phyloP scores from a whole-genome alignment of 371 early-diverging fungal species.

The Mortierella sp. region DNA sequence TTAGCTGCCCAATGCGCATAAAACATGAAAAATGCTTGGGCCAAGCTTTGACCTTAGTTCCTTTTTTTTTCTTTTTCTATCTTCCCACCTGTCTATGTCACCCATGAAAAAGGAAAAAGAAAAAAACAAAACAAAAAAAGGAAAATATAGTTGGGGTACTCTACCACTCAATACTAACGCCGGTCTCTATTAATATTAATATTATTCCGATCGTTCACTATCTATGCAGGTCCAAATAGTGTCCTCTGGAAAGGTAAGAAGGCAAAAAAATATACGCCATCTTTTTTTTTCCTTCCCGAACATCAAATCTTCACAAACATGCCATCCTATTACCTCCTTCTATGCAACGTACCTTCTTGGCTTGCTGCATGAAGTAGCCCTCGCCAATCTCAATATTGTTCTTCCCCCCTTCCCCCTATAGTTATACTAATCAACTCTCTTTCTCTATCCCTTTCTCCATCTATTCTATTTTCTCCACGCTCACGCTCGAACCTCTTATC shows the following conservation, averaged over 20 bases:
- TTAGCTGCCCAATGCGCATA: slow-evolving; percentile 1
- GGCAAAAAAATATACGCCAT: neutral
- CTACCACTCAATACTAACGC: neutral
- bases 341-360: neutral
- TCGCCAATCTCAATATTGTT: neutral
- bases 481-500: neutral
- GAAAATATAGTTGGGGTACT: neutral
- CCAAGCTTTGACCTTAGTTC: neutral
- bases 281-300: neutral
- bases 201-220: neutral
- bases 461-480: neutral
- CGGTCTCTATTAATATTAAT: slow-evolving; percentile 2
- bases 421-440: neutral
- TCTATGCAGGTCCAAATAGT: slow-evolving; percentile 18
- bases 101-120: neutral
- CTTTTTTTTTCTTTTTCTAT: slow-evolving; percentile 1
- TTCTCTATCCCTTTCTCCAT: neutral
- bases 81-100: neutral
- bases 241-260: slow-evolving; percentile 26
- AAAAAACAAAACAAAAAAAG: neutral
- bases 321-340: neutral
- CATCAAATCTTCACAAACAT: neutral
- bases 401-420: too few species aligned
- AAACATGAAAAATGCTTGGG: slow-evolving; percentile 3
- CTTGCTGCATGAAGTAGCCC: neutral